Conservation (phyloP, 2,329 filamentous ascomycete genomes). For the Fusarium goolgardi region DNA sequence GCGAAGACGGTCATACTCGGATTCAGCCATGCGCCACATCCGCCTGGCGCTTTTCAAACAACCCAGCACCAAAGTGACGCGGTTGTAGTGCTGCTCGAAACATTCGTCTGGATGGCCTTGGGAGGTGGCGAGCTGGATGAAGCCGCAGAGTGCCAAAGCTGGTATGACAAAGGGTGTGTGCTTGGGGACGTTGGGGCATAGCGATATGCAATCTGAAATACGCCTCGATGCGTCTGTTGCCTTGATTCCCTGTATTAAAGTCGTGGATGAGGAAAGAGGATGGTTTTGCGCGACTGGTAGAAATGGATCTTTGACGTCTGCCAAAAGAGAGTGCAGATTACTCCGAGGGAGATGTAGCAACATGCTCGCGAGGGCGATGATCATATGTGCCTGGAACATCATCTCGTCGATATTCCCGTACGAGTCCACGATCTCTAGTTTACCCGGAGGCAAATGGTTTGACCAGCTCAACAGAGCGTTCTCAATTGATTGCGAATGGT, state of each 20-base stretch:
- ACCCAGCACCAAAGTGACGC: constrained; percentile 28
- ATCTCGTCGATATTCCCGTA: constrained; percentile 43
- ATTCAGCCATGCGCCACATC: constrained; percentile 37
- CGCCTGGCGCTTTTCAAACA: constrained; percentile 35
- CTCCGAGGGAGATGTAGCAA: constrained; percentile 39
- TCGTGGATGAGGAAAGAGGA: constrained; percentile 21
- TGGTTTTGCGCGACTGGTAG: constrained; percentile 18
- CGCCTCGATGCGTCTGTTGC: constrained; percentile 41
- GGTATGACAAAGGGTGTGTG: constrained; percentile 40
- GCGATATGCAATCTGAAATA: constrained; percentile 38
- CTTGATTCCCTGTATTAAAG: constrained; percentile 39
- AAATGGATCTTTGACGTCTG: constrained; percentile 25
- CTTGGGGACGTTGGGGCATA: constrained; percentile 37
- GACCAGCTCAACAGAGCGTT: constrained; percentile 41
- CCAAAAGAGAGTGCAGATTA: constrained; percentile 23
- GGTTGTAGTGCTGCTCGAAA: constrained; percentile 42
- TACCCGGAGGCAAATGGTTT: constrained; percentile 30
- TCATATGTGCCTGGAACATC: constrained; percentile 41
- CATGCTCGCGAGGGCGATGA: constrained; percentile 40
- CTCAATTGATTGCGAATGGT: constrained; percentile 39
- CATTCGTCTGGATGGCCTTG: constrained; percentile 40
- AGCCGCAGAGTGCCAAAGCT: constrained; percentile 29
- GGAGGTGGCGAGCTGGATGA: constrained; percentile 39
- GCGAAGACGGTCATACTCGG: constrained; percentile 35
- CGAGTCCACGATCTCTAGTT: constrained; percentile 34